Evolutionary conservation across 139 green algal genomes (phyloP).

Genomic region (Auxenochlorella pyrenoidosa): DNA sequence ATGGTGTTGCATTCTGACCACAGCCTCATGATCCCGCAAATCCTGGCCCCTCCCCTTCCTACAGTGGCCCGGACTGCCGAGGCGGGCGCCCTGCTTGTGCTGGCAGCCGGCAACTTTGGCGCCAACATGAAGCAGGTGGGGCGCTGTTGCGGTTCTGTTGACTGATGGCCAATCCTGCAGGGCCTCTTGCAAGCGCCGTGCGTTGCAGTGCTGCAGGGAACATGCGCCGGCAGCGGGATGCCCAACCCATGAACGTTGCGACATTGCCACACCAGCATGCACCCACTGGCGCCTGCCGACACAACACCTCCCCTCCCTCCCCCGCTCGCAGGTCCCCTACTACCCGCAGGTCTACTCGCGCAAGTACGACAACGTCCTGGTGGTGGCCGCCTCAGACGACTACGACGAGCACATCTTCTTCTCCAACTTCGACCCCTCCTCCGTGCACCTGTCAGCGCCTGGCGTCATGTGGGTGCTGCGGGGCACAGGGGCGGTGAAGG

Average conservation of each 20-base stretch:
- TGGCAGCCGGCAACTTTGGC: slow-evolving; percentile 20
- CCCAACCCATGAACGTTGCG: no score
- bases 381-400: slow-evolving; percentile 19
- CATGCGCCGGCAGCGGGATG: no score
- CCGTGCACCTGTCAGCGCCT: slow-evolving; percentile 22
- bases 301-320: neutral
- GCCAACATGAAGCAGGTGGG: slow-evolving; percentile 11
- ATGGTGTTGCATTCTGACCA: neutral
- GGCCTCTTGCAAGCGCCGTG: no score
- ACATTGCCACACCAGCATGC: no score
- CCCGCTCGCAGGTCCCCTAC: neutral
- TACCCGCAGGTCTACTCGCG: slow-evolving; percentile 7
- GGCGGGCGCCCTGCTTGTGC: slow-evolving; percentile 12
- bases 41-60: neutral
- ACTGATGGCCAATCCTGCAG: no score
- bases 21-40: no score
- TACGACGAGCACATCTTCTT: slow-evolving; percentile 16
- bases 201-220: neutral
- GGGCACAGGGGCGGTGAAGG: neutral
- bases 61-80: neutral
- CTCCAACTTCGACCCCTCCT: slow-evolving; percentile 20
- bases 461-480: slow-evolving; percentile 5
- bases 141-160: neutral
- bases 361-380: slow-evolving; percentile 16
- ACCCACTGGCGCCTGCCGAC: no score